These are phyloP conservation scores for Beauveria sp. DNA, from an alignment of 2,329 filamentous ascomycete genomes.

Conservation along the genomic window DNA sequence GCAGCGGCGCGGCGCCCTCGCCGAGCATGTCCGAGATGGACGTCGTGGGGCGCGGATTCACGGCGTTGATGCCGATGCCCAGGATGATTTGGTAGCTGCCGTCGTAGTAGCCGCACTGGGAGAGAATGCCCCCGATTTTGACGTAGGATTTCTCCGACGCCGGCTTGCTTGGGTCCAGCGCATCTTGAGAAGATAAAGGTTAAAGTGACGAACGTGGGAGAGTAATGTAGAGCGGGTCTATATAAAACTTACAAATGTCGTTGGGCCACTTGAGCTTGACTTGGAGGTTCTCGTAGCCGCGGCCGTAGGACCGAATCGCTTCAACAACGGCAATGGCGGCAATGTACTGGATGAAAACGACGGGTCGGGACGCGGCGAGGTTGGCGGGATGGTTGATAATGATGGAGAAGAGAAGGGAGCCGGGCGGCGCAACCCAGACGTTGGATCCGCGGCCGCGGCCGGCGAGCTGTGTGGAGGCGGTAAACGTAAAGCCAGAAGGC, in stretches of 20 bases:
- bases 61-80: constrained; percentile 80
- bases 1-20: constrained; percentile 45
- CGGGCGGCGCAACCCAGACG: constrained; percentile 88
- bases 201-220: constrained; percentile 18
- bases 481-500: constrained; percentile 78
- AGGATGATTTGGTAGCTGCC: constrained; percentile 77
- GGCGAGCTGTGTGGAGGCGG: constrained; percentile 80
- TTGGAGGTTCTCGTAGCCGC: constrained; percentile 65
- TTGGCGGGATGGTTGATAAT: constrained; percentile 76
- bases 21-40: constrained; percentile 70
- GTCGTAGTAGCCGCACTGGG: constrained; percentile 75
- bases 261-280: constrained; percentile 97
- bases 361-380: constrained; percentile 63
- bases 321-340: constrained; percentile 80
- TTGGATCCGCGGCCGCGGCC: constrained; percentile 85
- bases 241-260: constrained; percentile 61
- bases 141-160: constrained; percentile 51
- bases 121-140: constrained; percentile 89
- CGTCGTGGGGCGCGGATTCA: constrained; percentile 78
- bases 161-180: constrained; percentile 52
- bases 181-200: constrained; percentile 39
- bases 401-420: constrained; percentile 79
- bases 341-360: constrained; percentile 92
- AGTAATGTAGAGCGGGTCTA: too few relatives aligned
- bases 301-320: constrained; percentile 72